phyloP scores from a whole-genome alignment of 192 early-diverging fungal species.

The Coemansia reversa region DNA sequence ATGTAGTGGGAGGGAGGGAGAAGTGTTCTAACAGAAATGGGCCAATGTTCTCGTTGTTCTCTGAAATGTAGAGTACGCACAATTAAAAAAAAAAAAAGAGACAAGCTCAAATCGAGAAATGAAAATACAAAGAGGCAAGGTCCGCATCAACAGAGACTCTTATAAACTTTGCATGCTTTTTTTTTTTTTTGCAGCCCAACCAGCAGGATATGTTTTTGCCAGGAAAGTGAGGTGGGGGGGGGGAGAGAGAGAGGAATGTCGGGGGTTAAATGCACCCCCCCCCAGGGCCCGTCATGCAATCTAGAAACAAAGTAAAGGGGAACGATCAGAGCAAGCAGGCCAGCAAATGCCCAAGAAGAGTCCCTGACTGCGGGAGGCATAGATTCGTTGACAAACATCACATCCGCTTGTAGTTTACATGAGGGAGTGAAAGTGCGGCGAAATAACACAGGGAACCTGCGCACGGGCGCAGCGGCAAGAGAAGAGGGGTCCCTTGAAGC shows the following conservation, averaged over 20 bases:
- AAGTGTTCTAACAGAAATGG: background rate
- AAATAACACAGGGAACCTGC: background rate
- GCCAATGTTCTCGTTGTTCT: background rate
- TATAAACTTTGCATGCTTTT: background rate
- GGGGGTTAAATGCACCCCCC: background rate
- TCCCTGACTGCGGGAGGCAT: background rate
- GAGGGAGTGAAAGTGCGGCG: too few species aligned
- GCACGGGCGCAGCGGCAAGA: background rate
- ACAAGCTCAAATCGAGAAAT: background rate
- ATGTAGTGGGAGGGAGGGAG: too few species aligned
- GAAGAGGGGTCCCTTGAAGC: background rate
- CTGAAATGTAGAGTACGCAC: background rate
- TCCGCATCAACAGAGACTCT: background rate
- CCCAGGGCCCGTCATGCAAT: background rate
- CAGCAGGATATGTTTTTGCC: background rate
- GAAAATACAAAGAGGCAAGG: slow-evolving; percentile 5
- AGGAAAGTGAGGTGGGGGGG: background rate
- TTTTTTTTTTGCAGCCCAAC: too few species aligned
- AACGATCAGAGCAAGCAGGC: background rate
- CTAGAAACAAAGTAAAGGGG: background rate
- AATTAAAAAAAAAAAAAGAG: background rate
- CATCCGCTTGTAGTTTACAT: background rate
- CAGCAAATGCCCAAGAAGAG: background rate
- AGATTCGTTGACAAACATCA: background rate
- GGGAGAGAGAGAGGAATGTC: background rate